Base-by-base conservation (phyloP, 2,329 filamentous ascomycete genomes). In the Beauveria varroae region DNA sequence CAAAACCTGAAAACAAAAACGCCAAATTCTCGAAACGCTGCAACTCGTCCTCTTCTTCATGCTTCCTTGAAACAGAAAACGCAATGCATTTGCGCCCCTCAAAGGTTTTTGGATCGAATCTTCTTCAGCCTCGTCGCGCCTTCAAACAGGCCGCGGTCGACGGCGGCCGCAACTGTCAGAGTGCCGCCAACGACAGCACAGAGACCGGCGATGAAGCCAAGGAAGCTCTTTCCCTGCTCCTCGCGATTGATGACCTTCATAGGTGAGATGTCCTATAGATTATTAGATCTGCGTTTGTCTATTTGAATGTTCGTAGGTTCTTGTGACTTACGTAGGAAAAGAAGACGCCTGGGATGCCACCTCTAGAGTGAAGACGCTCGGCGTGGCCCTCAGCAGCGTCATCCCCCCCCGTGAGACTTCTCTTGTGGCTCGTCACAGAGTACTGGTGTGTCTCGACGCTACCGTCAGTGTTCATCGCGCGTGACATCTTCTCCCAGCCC, bases 181-280 rank as follows among this genome's bases (percentile, higher is more conserved):
- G 95, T 99, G 67, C 95, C 95, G 64, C 95, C 95, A 56, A 99
- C 87, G 64, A 98, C 89, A 43, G 93, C 93, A 74, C 95, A 99
- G 22, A 99, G 85, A 53, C 95, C 95, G 1, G 95, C 93, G 62
- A 99, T 76, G 80, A 99, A 99, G 20, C 90, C 90, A 0, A 91
- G 86, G 73, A 99, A 96, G 5, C 89, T 89, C 81, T 98, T 98
- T 63, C 87, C 81, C 52, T 91, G 86, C 67, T 90, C 88, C 78
- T 99, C 96, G 60, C 93, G 89, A 79, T 99, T 99, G 76, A 99
- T 89, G 64, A 99, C 93, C 79, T 98, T 99, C 95, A 99, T 99
- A 5, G 95, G 95, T 2, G 93, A 98, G 74, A 99, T 99, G 69
- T 99, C 95, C 89, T 93, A 60, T 41, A 56, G 1, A 34, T 9